A percentile compares a stretch with the other conserved stretches of the same genome.
These are phyloP conservation scores for Dissophora ornata DNA, from an alignment of 192 early-diverging fungal genomes.

Conservation along the genomic window DNA sequence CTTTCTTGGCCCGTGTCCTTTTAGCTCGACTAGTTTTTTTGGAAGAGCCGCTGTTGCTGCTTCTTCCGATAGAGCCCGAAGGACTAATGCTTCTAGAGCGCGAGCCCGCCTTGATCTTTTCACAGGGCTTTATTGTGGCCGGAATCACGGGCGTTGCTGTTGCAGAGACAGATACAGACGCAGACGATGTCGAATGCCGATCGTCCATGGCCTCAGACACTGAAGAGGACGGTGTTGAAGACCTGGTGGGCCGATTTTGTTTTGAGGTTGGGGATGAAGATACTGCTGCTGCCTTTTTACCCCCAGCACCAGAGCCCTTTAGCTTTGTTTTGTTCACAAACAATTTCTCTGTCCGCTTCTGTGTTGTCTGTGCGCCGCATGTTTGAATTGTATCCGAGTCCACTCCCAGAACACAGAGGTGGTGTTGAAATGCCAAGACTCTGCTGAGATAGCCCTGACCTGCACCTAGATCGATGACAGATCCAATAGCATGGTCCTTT, in stretches of 20 bases:
- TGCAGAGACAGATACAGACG: background rate
- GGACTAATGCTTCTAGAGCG: constrained; percentile 29
- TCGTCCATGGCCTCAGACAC: background rate
- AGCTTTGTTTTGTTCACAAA: constrained; percentile 47
- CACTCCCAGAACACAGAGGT: constrained; percentile 72
- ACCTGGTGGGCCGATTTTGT: background rate
- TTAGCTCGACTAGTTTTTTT: constrained; percentile 11
- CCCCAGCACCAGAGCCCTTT: constrained; percentile 9
- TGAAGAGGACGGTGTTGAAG: too few species aligned
- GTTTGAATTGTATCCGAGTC: constrained; percentile 78
- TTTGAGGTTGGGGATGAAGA: background rate
- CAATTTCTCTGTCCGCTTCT: constrained; percentile 61
- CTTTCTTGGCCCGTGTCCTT: constrained; percentile 21
- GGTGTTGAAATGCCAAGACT: constrained; percentile 72
- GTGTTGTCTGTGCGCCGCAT: constrained; percentile 74
- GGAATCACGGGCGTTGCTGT: background rate
- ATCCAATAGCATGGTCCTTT: constrained; percentile 48
- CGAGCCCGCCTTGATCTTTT: constrained; percentile 15
- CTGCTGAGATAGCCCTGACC: constrained; percentile 83
- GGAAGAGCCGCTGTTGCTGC: background rate
- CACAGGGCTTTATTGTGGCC: background rate
- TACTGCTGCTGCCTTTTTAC: constrained; percentile 1
- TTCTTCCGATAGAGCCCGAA: constrained; percentile 7
- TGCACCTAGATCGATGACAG: constrained; percentile 79
- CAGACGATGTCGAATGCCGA: too few species aligned